Percentiles rank a stretch among this genome's conserved stretches.
Conservation (phyloP, 805 yeast genomes). For the Kluyveromyces aestuarii region DNA sequence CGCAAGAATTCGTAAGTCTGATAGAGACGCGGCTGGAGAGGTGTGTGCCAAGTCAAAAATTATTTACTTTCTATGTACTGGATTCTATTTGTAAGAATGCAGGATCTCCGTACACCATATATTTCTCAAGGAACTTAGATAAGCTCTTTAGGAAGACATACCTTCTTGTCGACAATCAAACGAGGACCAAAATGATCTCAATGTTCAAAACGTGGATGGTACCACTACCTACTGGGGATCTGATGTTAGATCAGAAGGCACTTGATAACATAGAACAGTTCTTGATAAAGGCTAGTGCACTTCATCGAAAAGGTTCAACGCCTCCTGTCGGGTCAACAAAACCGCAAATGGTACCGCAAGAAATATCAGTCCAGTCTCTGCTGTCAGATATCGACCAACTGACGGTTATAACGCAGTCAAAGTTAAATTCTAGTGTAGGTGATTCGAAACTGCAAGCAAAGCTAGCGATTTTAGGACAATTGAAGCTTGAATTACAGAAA, state of each 20-base stretch:
- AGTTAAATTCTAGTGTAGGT: conserved; percentile 23
- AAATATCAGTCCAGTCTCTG: conserved; percentile 21
- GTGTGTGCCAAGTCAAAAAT: conserved; percentile 75
- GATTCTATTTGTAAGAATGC: conserved; percentile 89
- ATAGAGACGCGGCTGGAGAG: conserved; percentile 65
- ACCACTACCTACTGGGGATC: conserved; percentile 36
- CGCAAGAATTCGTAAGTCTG: conserved; percentile 67
- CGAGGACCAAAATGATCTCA: conserved; percentile 63
- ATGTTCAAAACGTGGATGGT: conserved; percentile 84
- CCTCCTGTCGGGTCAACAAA: conserved; percentile 12
- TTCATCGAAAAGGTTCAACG: conserved; percentile 29
- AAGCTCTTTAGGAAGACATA: conserved; percentile 68
- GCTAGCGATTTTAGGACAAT: conserved; percentile 28
- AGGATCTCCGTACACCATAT: conserved; percentile 84
- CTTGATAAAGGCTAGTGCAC: conserved; percentile 49
- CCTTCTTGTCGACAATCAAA: conserved; percentile 66
- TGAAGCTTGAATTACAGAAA: conserved; percentile 28
- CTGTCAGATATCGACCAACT: conserved; percentile 30
- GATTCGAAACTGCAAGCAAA: conserved; percentile 28
- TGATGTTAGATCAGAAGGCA: conserved; percentile 65
- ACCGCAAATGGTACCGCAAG: not conserved
- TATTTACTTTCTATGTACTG: conserved; percentile 72
- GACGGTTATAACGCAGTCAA: conserved; percentile 26
- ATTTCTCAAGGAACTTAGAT: conserved; percentile 54
- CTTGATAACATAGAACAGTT: conserved; percentile 67